Base-by-base conservation (phyloP, 2,329 filamentous ascomycete genomes). In the Cercospora canescens region DNA sequence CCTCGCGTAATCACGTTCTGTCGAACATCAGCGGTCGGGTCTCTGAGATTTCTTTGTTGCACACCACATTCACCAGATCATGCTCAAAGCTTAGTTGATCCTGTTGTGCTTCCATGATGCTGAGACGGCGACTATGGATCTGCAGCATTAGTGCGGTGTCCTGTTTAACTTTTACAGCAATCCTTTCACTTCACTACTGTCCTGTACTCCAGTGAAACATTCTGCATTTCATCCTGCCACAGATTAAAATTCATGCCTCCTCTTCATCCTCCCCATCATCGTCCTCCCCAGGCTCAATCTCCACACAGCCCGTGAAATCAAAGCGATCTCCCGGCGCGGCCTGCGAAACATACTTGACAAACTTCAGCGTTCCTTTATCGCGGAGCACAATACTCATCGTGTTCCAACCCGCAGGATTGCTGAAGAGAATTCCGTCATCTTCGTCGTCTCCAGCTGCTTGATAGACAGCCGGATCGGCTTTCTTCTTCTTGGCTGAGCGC, bases 331-430 rank as follows among this genome's bases (percentile, higher is more conserved):
- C 95, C 75, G 87, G 87, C 7, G 95, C 95, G 59, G 85, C 87
- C 66, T 85, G 85, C 79, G 91, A 96, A 24, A 99, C 91, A 78
- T 98, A 99, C 83, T 98, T 99, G 75, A 98, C 93, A 77, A 99
- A 99, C 77, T 92, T 90, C 76, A 99, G 83, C 14, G 91, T 90
- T 14, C 92, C 94, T 71, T 87, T 88, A 77, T 99, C 95, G 65
- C 95, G 87, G 71, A 98, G 82, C 34, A 98, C 95, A 70, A 99
- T 88, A 70, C 90, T 93, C 82, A 99, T 85, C 70, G 91, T 92
- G 79, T 98, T 98, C 95, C 95, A 99, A 7, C 83, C 82, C 1
- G 89, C 88, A 0, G 88, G 84, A 73, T 88, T 89, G 55, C 86
- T 88, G 76, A 92, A 91, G 35, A 92, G 79, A 60, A 91, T 87